A percentile compares a stretch with the other conserved stretches of the same genome.
Evolutionary conservation across 2,329 filamentous ascomycete species (phyloP).

Genomic region (Fusarium verticillioides): DNA sequence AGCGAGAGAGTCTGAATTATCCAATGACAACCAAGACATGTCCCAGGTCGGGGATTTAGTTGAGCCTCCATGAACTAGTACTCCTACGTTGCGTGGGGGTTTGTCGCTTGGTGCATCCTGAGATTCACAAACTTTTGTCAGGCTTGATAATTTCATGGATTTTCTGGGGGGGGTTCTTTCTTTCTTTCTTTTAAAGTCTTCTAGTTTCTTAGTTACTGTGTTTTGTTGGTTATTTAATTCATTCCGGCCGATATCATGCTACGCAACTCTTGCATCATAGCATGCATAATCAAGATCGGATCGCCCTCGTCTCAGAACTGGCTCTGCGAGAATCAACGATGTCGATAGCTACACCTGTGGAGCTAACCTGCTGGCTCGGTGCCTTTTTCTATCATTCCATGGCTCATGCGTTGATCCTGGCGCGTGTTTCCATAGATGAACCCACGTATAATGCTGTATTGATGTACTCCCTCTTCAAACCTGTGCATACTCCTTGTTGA

Average conservation of each 20-base stretch:
- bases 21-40: background rate
- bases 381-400: background rate
- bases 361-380: background rate
- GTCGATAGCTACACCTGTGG: constrained; percentile 14
- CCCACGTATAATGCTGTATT: background rate
- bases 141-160: background rate
- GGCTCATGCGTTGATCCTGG: background rate
- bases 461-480: constrained; percentile 31
- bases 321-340: background rate
- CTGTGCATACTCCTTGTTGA: constrained; percentile 83
- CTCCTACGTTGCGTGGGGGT: background rate
- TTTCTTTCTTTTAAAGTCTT: background rate
- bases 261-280: background rate
- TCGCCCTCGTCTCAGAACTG: background rate
- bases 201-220: background rate
- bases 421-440: background rate
- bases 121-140: background rate
- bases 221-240: background rate
- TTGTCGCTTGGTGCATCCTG: background rate
- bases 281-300: background rate
- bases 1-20: background rate
- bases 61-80: background rate
- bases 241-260: background rate
- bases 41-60: background rate
- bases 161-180: background rate